Evolutionary conservation across 257 asterid genomes (phyloP).

Genomic region (Catharanthus roseus): DNA sequence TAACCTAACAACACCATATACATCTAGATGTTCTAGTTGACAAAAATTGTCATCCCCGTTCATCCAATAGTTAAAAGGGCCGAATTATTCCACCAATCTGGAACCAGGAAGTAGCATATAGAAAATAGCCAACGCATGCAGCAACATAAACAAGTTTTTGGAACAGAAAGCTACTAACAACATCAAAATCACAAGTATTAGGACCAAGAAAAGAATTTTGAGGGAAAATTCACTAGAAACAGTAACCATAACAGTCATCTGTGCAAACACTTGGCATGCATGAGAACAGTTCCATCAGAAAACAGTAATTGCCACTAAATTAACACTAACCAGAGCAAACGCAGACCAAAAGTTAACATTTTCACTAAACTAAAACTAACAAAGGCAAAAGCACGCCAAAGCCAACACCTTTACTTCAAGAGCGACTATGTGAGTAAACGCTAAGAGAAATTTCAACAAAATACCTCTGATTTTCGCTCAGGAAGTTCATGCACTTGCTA

Average conservation of each 20-base stretch:
- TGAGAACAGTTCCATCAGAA: constrained; percentile 15
- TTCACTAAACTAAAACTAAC: not conserved
- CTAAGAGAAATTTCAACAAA: not conserved
- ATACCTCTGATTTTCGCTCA: constrained; percentile 64
- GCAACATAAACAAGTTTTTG: not conserved
- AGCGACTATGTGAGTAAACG: constrained; percentile 9
- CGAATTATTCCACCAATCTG: not conserved
- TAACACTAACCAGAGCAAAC: not conserved
- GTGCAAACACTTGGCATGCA: constrained; percentile 1
- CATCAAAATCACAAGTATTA: not conserved
- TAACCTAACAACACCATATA: not conserved
- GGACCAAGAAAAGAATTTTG: not conserved
- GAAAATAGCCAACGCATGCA: not conserved
- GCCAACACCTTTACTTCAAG: constrained; percentile 16
- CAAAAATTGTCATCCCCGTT: not conserved
- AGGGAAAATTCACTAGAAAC: not conserved
- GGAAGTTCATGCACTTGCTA: constrained; percentile 53
- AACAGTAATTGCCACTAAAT: constrained; percentile 1
- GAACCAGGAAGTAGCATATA: not conserved
- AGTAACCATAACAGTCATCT: not conserved
- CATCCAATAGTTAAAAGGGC: not conserved
- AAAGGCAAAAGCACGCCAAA: constrained; percentile 11
- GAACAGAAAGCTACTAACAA: constrained; percentile 1
- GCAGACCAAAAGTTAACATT: constrained; percentile 13
- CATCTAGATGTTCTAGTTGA: not conserved